Percentiles rank a stretch among this genome's conserved stretches.
phyloP scores from a whole-genome alignment of 352 stramenopile genomes.

The Phytophthora tubulina region DNA sequence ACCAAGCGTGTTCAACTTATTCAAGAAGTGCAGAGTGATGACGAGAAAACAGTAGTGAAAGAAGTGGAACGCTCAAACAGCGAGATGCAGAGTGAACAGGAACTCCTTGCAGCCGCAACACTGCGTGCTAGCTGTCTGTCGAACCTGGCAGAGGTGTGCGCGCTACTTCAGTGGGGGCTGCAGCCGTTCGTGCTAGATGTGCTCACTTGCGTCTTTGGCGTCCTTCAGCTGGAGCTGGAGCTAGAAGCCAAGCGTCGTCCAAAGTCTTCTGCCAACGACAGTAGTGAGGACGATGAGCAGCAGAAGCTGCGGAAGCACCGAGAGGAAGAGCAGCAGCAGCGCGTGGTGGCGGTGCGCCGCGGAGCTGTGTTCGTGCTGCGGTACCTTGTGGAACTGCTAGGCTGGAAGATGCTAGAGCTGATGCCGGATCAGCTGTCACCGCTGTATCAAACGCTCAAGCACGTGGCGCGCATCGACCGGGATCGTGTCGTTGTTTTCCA shows the following conservation, averaged over 20 bases:
- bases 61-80: constrained; percentile 1
- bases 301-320: constrained; percentile 22
- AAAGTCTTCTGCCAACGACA: constrained; percentile 8
- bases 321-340: constrained; percentile 38
- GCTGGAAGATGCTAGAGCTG: constrained; percentile 79
- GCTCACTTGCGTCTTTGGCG: constrained; percentile 82
- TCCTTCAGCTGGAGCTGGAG: constrained; percentile 79
- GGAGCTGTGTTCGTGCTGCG: constrained; percentile 83
- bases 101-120: constrained; percentile 61
- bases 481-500: constrained; percentile 81
- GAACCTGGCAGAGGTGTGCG: constrained; percentile 88
- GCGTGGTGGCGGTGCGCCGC: constrained; percentile 70
- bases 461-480: constrained; percentile 65
- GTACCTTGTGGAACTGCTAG: constrained; percentile 80
- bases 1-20: constrained; percentile 62
- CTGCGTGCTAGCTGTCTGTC: constrained; percentile 86
- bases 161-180: constrained; percentile 76
- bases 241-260: constrained; percentile 20
- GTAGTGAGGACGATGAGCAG: constrained; percentile 23
- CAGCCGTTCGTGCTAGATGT: constrained; percentile 79
- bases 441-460: constrained; percentile 84
- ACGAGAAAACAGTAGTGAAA: constrained; percentile 8
- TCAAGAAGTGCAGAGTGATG: constrained; percentile 49
- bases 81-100: constrained; percentile 27
- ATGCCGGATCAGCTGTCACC: constrained; percentile 75